These are phyloP conservation scores for Striga asiatica DNA, from an alignment of 257 asterid species.

Conservation along the genomic window DNA sequence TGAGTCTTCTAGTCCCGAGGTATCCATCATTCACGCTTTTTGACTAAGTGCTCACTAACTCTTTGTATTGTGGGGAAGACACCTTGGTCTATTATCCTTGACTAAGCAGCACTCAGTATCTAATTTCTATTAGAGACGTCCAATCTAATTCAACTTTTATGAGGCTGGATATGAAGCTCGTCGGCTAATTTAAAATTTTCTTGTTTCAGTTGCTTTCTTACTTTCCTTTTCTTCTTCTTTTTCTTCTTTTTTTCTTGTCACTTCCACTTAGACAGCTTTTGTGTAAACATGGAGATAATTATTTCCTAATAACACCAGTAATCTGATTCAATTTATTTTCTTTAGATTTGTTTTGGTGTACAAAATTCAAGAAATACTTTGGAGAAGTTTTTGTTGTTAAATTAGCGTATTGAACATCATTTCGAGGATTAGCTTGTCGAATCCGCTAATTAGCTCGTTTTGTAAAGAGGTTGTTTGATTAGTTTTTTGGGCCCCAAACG, in stretches of 20 bases:
- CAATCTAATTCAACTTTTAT: neutral
- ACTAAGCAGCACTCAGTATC: neutral
- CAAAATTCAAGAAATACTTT: neutral
- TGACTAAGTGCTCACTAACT: neutral
- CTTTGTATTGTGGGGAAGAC: neutral
- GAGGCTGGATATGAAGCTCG: neutral
- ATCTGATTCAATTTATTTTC: neutral
- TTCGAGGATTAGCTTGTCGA: no score
- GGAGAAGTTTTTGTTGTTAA: no score
- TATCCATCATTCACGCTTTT: conserved; percentile 17
- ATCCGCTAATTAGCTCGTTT: no score
- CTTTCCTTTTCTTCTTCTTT: neutral
- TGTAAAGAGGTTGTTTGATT: no score
- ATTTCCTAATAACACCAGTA: neutral
- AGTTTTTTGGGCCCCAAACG: no score
- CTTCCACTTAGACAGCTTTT: neutral
- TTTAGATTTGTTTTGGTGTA: neutral
- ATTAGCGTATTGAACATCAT: no score
- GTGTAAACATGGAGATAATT: neutral
- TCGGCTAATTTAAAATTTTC: neutral
- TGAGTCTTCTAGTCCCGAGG: conserved; percentile 72
- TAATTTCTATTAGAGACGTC: neutral
- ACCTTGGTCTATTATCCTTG: neutral
- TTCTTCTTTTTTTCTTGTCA: neutral
- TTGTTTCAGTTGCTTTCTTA: neutral